phyloP scores from a whole-genome alignment of 257 asterid species.

The Ilex asprella region DNA sequence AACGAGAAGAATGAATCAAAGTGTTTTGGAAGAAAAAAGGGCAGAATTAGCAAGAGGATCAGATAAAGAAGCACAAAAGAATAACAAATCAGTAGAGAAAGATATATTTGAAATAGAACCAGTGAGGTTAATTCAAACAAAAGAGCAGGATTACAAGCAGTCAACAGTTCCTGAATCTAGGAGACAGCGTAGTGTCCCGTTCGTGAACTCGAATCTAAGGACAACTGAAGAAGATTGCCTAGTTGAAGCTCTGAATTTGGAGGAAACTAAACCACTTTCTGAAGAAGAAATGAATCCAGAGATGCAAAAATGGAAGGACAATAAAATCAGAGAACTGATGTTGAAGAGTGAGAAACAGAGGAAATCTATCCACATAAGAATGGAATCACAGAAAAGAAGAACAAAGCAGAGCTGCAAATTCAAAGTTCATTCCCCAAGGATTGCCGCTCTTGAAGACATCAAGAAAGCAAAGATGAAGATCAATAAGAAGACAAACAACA shows the following conservation, averaged over 20 bases:
- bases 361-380: slow-evolving; percentile 17
- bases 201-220: slow-evolving; percentile 10
- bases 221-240: slow-evolving; percentile 16
- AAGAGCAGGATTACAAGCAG: slow-evolving; percentile 11
- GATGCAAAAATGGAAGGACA: slow-evolving; percentile 11
- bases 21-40: slow-evolving; percentile 12
- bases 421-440: slow-evolving; percentile 41
- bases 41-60: slow-evolving; percentile 9
- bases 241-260: slow-evolving; percentile 18
- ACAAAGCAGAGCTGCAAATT: slow-evolving; percentile 24
- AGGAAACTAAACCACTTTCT: slow-evolving; percentile 12
- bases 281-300: slow-evolving; percentile 19
- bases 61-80: slow-evolving; percentile 10
- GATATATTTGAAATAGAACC: slow-evolving; percentile 28
- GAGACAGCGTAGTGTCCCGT: slow-evolving; percentile 13
- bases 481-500: slow-evolving; percentile 29
- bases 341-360: slow-evolving; percentile 8
- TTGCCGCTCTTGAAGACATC: slow-evolving; percentile 46
- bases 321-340: slow-evolving; percentile 9
- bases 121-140: slow-evolving; percentile 10
- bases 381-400: slow-evolving; percentile 22
- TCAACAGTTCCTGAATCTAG: slow-evolving; percentile 8
- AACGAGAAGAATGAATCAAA: slow-evolving; percentile 14
- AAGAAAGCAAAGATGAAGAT: slow-evolving; percentile 46
- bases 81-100: slow-evolving; percentile 14